Conservation (phyloP, 164 flowering plant genomes). For the Hamamelis virginiana region DNA sequence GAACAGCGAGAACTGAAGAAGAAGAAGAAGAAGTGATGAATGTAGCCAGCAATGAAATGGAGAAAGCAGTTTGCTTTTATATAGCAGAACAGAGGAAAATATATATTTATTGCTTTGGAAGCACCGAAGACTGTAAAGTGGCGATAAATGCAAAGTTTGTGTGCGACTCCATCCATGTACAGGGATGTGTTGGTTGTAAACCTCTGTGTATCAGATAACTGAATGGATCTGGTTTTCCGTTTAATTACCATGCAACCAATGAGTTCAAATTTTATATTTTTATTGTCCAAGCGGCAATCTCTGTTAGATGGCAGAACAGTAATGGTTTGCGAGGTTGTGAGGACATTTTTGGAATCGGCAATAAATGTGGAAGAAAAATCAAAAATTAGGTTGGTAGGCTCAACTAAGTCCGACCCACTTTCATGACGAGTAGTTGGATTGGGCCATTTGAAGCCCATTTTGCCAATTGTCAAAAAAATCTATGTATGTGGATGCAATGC, state of each 20-base stretch:
- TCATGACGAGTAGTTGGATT: not conserved
- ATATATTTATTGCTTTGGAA: conserved; percentile 18
- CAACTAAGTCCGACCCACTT: not conserved
- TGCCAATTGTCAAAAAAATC: not conserved
- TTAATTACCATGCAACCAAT: conserved; percentile 1
- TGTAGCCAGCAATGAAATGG: conserved; percentile 14
- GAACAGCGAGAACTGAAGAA: conserved; percentile 2
- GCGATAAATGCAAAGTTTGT: conserved; percentile 19
- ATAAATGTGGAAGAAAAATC: not conserved
- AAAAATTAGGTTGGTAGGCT: not conserved
- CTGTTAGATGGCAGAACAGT: not conserved
- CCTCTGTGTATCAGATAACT: too few species aligned
- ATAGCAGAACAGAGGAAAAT: not conserved
- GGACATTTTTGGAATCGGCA: not conserved
- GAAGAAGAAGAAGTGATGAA: conserved; percentile 1
- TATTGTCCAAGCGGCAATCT: too few species aligned
- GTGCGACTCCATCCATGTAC: too few species aligned
- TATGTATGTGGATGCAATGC: too few species aligned
- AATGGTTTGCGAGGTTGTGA: not conserved
- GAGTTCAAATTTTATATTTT: not conserved
- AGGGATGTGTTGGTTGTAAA: too few species aligned
- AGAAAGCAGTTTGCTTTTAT: conserved; percentile 1
- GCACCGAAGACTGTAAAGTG: conserved; percentile 18
- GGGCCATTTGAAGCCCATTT: not conserved
- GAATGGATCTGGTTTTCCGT: not conserved